phyloP scores from a whole-genome alignment of 345 rosid genomes.

The Triadica sebifera region DNA sequence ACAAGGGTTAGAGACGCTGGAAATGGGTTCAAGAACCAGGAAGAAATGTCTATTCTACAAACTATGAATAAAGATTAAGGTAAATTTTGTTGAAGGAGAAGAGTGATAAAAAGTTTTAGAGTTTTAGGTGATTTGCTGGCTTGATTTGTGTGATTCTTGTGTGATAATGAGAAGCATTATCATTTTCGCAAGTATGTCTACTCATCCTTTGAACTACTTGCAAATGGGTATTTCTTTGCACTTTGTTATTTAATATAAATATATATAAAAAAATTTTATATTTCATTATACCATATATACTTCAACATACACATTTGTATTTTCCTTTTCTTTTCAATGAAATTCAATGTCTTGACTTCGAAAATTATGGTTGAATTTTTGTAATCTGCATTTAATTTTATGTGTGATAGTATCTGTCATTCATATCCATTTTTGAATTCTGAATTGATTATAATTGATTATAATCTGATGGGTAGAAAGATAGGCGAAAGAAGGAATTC shows the following conservation, averaged over 20 bases:
- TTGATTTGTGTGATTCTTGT: constrained; percentile 16
- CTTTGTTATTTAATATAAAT: neutral
- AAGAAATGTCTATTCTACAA: constrained; percentile 1
- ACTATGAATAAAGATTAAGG: constrained; percentile 19
- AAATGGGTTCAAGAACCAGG: constrained; percentile 30
- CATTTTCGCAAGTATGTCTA: constrained; percentile 6
- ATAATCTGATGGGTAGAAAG: no score
- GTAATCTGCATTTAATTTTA: neutral
- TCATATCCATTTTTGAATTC: no score
- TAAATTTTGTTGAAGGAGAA: constrained; percentile 15
- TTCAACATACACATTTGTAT: constrained; percentile 3
- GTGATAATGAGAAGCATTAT: constrained; percentile 14
- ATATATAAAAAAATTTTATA: neutral
- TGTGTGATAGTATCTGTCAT: neutral
- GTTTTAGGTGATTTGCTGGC: neutral
- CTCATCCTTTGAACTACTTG: no score
- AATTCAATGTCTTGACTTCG: constrained; percentile 13
- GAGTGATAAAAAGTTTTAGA: neutral
- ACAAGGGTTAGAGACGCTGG: constrained; percentile 32
- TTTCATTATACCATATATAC: neutral
- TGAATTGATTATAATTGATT: no score
- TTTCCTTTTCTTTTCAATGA: neutral
- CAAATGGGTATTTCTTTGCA: neutral
- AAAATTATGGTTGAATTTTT: constrained; percentile 2
- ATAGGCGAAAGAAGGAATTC: neutral